Conservation (phyloP, 768 basidiomycete species). For the Leccinum subgranulosum region DNA sequence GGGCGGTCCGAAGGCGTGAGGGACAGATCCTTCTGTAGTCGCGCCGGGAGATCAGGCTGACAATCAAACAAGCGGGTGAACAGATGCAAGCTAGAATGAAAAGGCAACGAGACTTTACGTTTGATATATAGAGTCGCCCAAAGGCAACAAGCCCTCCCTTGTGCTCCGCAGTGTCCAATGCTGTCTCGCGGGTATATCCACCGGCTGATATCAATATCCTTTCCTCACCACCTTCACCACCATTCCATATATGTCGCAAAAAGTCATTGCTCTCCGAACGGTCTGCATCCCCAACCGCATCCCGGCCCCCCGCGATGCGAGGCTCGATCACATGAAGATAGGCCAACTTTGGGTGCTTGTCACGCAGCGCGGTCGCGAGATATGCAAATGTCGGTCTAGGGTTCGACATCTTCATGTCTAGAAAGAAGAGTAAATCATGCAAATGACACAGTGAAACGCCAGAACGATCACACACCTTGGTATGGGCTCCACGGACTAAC, state of each 20-base stretch:
- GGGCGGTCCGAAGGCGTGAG: not conserved
- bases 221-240: slow-evolving; percentile 18
- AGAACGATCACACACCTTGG: slow-evolving; percentile 29
- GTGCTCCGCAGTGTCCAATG: not conserved
- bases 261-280: slow-evolving; percentile 5
- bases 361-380: not conserved
- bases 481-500: slow-evolving; percentile 52
- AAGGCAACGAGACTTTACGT: not conserved
- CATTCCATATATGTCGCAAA: slow-evolving; percentile 41
- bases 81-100: not conserved
- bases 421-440: not conserved
- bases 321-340: not conserved
- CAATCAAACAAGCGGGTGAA: not conserved
- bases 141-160: not conserved
- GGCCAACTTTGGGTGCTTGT: not conserved
- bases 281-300: not conserved
- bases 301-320: not conserved
- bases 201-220: not conserved
- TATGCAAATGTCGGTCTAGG: not conserved
- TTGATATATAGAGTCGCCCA: not conserved
- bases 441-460: not conserved
- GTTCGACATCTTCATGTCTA: too few relatives aligned
- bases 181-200: not conserved
- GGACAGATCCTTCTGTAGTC: not conserved
- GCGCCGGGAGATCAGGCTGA: not conserved